Conservation (phyloP, 73 alveolate species). For the Paramecium pentaurelia region DNA sequence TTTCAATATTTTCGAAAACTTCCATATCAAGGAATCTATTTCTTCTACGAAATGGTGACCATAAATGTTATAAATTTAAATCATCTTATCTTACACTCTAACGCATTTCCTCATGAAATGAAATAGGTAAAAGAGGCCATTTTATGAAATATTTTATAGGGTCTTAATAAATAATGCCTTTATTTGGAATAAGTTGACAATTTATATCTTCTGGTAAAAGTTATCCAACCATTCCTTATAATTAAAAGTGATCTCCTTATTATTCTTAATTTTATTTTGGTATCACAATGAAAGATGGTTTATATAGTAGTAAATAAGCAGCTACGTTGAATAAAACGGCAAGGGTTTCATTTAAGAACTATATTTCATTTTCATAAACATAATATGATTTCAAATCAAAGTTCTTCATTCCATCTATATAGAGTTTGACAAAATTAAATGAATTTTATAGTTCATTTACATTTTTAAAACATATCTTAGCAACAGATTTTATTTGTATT, state of each 20-base stretch:
- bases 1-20: neutral
- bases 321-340: neutral
- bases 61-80: neutral
- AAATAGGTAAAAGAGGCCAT: neutral
- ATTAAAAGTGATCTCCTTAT: neutral
- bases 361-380: neutral
- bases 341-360: neutral
- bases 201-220: constrained; percentile 5
- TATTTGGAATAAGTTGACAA: neutral
- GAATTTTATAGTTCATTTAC: neutral
- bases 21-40: neutral
- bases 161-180: neutral
- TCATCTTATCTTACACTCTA: neutral
- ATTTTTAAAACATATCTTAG: neutral
- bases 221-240: constrained; percentile 11
- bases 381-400: neutral
- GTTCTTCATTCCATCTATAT: neutral
- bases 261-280: neutral
- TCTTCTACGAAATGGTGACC: neutral
- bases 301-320: neutral
- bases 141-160: neutral
- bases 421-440: neutral
- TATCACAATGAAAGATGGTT: neutral
- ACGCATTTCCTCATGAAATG: neutral
- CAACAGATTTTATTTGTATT: neutral